Percentiles rank a stretch among this genome's conserved stretches.
phyloP scores from a whole-genome alignment of 345 rosid species.

The Arabidopsis suecica region DNA sequence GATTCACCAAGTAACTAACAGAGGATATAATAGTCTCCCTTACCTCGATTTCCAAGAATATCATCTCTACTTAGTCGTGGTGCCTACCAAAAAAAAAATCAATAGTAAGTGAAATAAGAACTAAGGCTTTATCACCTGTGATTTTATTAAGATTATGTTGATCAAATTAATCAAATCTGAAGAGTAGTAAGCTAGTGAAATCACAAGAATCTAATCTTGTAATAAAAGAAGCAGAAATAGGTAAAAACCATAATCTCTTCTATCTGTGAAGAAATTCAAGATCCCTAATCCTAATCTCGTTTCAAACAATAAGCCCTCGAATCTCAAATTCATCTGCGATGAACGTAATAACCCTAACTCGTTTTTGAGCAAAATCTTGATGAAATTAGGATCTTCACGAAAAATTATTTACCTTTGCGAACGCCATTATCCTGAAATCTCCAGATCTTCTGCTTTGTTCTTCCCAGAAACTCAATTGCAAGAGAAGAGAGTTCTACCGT shows the following conservation, averaged over 20 bases:
- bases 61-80: slow-evolving; percentile 38
- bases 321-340: slow-evolving; percentile 13
- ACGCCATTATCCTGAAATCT: slow-evolving; percentile 37
- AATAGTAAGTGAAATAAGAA: not conserved
- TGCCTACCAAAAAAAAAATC: slow-evolving; percentile 32
- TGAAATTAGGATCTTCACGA: not conserved
- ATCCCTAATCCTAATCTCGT: slow-evolving; percentile 12
- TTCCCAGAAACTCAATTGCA: slow-evolving; percentile 20
- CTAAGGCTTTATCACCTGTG: not conserved
- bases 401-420: slow-evolving; percentile 32
- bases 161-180: not conserved
- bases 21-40: not conserved
- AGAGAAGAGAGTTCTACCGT: slow-evolving; percentile 29
- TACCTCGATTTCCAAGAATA: slow-evolving; percentile 33
- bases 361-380: not conserved
- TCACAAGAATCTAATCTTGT: slow-evolving; percentile 13
- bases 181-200: not conserved
- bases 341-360: slow-evolving; percentile 13
- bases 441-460: slow-evolving; percentile 30
- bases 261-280: not conserved
- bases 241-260: slow-evolving; percentile 17
- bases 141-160: not conserved
- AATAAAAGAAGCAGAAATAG: not conserved
- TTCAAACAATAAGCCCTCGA: not conserved
- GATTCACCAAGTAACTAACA: not conserved